Evolutionary conservation across 495 filamentous ascomycete genomes (phyloP).

Genomic region (Xylaria longipes): DNA sequence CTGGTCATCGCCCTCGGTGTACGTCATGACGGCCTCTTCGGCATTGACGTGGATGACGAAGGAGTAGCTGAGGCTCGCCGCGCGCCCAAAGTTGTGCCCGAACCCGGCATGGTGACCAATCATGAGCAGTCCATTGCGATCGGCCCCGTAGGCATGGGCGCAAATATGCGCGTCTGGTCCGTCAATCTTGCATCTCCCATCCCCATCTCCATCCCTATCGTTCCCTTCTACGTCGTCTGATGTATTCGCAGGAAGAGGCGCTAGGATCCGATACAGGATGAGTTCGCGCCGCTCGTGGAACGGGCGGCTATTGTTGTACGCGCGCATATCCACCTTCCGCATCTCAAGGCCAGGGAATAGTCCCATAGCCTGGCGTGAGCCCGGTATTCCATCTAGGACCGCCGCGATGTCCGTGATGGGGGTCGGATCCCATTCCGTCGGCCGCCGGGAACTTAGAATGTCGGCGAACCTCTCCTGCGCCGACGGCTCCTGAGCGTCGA

Average conservation of each 20-base stretch:
- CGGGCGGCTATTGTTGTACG: slow-evolving; percentile 57
- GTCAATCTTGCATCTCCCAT: slow-evolving; percentile 22
- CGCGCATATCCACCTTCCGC: slow-evolving; percentile 67
- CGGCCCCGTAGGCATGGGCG: slow-evolving; percentile 70
- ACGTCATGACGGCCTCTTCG: slow-evolving; percentile 48
- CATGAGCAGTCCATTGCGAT: slow-evolving; percentile 72
- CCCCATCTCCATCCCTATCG: slow-evolving; percentile 2
- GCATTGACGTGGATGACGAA: slow-evolving; percentile 66
- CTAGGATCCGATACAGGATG: slow-evolving; percentile 61
- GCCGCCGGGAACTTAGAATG: slow-evolving; percentile 41
- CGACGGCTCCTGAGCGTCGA: slow-evolving; percentile 41
- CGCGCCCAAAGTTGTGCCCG: slow-evolving; percentile 54
- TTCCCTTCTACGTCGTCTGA: neutral
- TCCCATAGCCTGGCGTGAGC: slow-evolving; percentile 37
- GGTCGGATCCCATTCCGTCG: slow-evolving; percentile 48
- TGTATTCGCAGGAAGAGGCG: slow-evolving; percentile 40
- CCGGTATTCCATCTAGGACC: slow-evolving; percentile 35
- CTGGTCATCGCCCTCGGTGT: slow-evolving; percentile 46
- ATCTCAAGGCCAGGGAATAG: slow-evolving; percentile 66
- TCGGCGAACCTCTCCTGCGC: slow-evolving; percentile 45
- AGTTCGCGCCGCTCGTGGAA: slow-evolving; percentile 66
- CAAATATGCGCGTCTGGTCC: slow-evolving; percentile 59
- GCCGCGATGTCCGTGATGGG: slow-evolving; percentile 50
- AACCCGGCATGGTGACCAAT: slow-evolving; percentile 65
- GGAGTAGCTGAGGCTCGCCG: slow-evolving; percentile 66